Base-by-base conservation (phyloP, 2,329 filamentous ascomycete genomes). In the Alternaria postmessia region DNA sequence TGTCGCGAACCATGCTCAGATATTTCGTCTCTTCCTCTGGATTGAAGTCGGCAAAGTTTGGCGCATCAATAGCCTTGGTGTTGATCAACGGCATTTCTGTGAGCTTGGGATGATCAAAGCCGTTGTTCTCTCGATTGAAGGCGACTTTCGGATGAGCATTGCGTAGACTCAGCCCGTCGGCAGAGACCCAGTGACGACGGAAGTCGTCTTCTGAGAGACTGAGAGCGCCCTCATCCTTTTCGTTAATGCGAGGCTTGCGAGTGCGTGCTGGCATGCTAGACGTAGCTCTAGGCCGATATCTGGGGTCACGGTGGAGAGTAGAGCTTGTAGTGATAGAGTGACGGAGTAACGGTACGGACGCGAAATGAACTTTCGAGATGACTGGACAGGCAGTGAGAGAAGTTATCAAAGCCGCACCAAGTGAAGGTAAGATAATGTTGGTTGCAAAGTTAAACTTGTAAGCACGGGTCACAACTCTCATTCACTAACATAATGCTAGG, bases 51-150 rank as follows among this genome's bases (percentile, higher is more conserved):
- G 18, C 1, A 24, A 48, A 48, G 30, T 48, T 30, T 20, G 46
- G 46, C 18, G 7, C 30, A 2, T n/a, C 30, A 14, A 22, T 48
- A 18, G 9, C 22, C 8, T 22, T 24, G 12, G 18, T 22, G 18
- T 16, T 5, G 20, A 36, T 6, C 2, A 36, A 34, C 5, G 14
- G 14, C 22, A 16, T 16, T 16, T 12, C 16, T 1, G 53, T 9
- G 4, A 48, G 22, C 6, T 38, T 48, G 14, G 42, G 34, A 1
- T 55, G 53, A 7, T 48, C 24, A 32, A 55, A 55, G 18, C 53
- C 43, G 43, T 48, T 39, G n/a, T 55, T n/a, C n/a, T 28, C n/a
- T 24, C 24, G 42, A n/a, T 55, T 55, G 53, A 26, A 26, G 16
- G 20, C n/a, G 24, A 55, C 42, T 38, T n/a, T 28, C n/a, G 43